Percentiles rank a stretch among this genome's conserved stretches.
These are phyloP conservation scores for Dryas alaskensis DNA, from an alignment of 306 rosid genomes.

Conservation along the genomic window DNA sequence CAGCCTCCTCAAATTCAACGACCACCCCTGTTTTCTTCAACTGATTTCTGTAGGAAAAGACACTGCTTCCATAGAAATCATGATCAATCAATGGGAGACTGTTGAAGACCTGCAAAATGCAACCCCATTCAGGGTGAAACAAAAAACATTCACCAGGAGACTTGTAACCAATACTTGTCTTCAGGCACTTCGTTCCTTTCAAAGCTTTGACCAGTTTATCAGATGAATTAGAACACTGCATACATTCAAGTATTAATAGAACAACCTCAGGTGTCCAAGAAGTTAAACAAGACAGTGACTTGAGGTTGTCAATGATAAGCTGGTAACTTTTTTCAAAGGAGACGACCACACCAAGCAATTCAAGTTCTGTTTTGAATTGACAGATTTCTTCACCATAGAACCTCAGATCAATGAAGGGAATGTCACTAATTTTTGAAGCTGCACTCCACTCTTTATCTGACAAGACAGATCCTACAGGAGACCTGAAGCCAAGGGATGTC, in stretches of 20 bases:
- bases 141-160: slow-evolving; percentile 48
- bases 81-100: slow-evolving; percentile 48
- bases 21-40: slow-evolving; percentile 46
- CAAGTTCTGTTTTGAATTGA: slow-evolving; percentile 37
- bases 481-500: slow-evolving; percentile 49
- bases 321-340: slow-evolving; percentile 27
- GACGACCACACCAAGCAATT: slow-evolving; percentile 55
- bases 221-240: neutral
- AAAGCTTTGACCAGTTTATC: slow-evolving; percentile 28
- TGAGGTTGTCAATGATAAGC: slow-evolving; percentile 44
- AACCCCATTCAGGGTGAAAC: slow-evolving; percentile 52
- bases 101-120: slow-evolving; percentile 52
- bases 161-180: slow-evolving; percentile 48
- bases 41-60: slow-evolving; percentile 29
- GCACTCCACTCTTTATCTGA: slow-evolving; percentile 50
- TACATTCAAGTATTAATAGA: slow-evolving; percentile 19
- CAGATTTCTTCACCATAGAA: slow-evolving; percentile 48
- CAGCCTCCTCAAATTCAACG: slow-evolving; percentile 52
- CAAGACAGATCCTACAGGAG: slow-evolving; percentile 58
- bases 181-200: slow-evolving; percentile 35
- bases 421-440: slow-evolving; percentile 36
- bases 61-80: slow-evolving; percentile 37
- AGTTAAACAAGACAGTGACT: slow-evolving; percentile 30
- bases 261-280: slow-evolving; percentile 37
- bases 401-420: slow-evolving; percentile 61